Evolutionary conservation across 2,329 filamentous ascomycete genomes (phyloP), one percentile per base, ranked within the genome.

Genomic region (Curvularia hawaiiensis): DNA sequence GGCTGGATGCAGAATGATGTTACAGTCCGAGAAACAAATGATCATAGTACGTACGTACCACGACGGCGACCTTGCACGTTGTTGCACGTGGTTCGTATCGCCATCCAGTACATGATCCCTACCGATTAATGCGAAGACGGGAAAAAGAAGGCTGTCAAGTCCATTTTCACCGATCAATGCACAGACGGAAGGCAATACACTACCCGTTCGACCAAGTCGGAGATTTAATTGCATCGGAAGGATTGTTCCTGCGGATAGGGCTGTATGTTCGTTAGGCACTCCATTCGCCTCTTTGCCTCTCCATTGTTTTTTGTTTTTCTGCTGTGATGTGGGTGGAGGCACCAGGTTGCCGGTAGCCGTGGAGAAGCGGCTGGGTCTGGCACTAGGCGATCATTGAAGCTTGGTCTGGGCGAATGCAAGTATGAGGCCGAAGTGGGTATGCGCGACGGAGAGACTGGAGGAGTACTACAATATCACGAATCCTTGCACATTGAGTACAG

Each of bases 151-250:
- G 28, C 18, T 10, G 44, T 20, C 16, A 7, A 28, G 12, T 20
- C n/a, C n/a, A 28, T 20, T 14, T 43, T 43, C 12, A 48, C 30
- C 30, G 30, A 35, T 35, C 3, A 35, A 35, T 48, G 45, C 45
- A 33, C 18, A 35, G 30, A 35, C 12, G 30, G 30, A 24, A 38
- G 24, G 39, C 24, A 43, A 30, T n/a, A 20, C n/a, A n/a, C n/a
- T n/a, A 45, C 26, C 20, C 49, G 10, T 56, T 49, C 24, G 47
- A 59, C 47, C 22, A 38, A 59, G 58, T 39, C 61, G 56, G 56
- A 54, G 24, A n/a, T 26, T 63, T 33, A 48, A 57, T 56, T 39
- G 50, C 49, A 45, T 58, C 53, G 58, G 58, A 59, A 52, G 46
- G 40, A 52, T 44, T 8, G 46, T 48, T 41, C 61, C 61, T 50